Conservation (phyloP, 164 flowering plant genomes). For the Vitis rupestris region DNA sequence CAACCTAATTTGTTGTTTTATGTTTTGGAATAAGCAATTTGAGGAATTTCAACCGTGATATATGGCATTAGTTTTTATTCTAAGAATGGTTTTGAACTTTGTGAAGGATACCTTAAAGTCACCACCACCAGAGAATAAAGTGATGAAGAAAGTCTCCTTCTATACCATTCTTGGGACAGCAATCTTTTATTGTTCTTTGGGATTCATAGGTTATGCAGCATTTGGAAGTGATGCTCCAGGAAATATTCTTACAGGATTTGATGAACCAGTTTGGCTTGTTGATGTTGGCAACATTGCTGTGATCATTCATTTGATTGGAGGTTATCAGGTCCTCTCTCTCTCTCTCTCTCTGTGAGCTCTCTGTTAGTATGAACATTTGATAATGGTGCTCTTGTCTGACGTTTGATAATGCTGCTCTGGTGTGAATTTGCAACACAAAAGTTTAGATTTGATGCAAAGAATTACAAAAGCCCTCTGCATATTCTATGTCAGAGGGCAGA, state of each 20-base stretch:
- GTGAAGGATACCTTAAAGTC: constrained; percentile 40
- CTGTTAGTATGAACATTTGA: too few species aligned
- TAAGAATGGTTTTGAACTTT: neutral
- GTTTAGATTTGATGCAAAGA: too few species aligned
- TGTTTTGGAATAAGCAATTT: too few species aligned
- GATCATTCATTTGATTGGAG: constrained; percentile 38
- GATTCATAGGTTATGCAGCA: constrained; percentile 33
- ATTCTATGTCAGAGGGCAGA: too few species aligned
- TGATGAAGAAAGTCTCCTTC: constrained; percentile 35
- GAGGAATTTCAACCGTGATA: too few species aligned
- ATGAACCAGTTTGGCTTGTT: constrained; percentile 32
- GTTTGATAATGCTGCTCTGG: too few species aligned
- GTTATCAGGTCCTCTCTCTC: constrained; percentile 34
- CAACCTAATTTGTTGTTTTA: too few species aligned
- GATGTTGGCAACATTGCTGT: constrained; percentile 36
- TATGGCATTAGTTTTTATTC: too few species aligned
- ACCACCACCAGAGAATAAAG: constrained; percentile 37
- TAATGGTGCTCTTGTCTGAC: too few species aligned
- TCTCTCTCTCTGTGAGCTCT: neutral
- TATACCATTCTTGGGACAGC: constrained; percentile 26
- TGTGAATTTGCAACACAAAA: too few species aligned
- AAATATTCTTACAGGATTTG: constrained; percentile 30
- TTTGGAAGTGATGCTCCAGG: constrained; percentile 32
- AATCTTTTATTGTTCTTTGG: constrained; percentile 25
- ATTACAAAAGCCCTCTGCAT: too few species aligned